These are phyloP conservation scores for Grosmannia huntii DNA, from an alignment of 2,329 filamentous ascomycete genomes.

Conservation along the genomic window DNA sequence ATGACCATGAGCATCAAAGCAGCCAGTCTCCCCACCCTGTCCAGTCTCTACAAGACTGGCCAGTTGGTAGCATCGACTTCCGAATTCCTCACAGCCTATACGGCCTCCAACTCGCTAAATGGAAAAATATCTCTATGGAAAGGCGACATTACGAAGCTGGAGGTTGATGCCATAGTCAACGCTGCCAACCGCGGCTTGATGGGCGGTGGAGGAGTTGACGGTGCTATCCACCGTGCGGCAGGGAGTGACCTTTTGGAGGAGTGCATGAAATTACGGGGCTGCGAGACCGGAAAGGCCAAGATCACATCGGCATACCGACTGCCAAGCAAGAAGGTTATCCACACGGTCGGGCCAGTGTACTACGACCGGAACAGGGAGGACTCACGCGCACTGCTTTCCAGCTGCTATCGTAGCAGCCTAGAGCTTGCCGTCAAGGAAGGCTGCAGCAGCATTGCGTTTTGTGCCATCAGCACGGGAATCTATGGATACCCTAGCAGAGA, in stretches of 20 bases:
- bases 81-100: no score
- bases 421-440: slow-evolving; percentile 55
- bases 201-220: slow-evolving; percentile 84
- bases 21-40: neutral
- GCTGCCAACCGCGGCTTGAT: slow-evolving; percentile 70
- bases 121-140: slow-evolving; percentile 56
- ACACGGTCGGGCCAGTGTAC: slow-evolving; percentile 82
- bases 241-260: slow-evolving; percentile 56
- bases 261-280: slow-evolving; percentile 60
- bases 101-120: slow-evolving; percentile 46
- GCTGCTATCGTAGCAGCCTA: slow-evolving; percentile 60
- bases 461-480: slow-evolving; percentile 73
- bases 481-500: slow-evolving; percentile 72
- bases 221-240: slow-evolving; percentile 75
- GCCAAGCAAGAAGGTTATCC: slow-evolving; percentile 69
- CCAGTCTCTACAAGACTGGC: neutral
- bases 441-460: slow-evolving; percentile 66
- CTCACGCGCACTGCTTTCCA: slow-evolving; percentile 35
- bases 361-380: slow-evolving; percentile 23
- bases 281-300: slow-evolving; percentile 65
- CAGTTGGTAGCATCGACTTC: neutral
- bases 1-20: neutral
- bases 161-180: slow-evolving; percentile 79
- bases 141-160: slow-evolving; percentile 70
- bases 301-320: slow-evolving; percentile 69